Conservation (phyloP, 208 protist genomes). For the Wallacemonas sp. region DNA sequence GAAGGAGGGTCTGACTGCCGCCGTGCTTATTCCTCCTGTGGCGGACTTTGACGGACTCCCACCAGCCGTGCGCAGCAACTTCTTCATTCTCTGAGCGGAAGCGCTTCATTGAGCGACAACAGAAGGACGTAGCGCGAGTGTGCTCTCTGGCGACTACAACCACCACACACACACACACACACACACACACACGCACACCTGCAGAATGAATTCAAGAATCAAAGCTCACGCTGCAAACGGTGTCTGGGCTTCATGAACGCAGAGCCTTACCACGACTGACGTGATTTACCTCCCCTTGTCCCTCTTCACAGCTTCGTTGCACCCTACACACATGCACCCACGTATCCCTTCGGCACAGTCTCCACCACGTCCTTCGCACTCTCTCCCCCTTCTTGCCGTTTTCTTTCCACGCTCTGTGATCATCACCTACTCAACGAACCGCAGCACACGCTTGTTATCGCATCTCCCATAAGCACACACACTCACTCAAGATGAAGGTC, state of each 20-base stretch:
- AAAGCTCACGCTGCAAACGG: no score
- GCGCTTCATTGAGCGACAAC: background rate
- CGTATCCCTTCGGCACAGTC: background rate
- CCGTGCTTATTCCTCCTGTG: conserved; percentile 56
- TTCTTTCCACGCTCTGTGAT: background rate
- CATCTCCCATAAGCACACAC: no score
- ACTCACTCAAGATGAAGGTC: conserved; percentile 43
- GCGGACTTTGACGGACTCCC: conserved; percentile 50
- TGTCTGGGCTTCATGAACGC: no score
- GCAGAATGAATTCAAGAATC: no score
- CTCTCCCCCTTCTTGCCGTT: conserved; percentile 3
- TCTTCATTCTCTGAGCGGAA: conserved; percentile 1
- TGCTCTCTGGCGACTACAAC: no score
- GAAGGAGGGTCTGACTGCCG: conserved; percentile 32
- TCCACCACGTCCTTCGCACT: background rate
- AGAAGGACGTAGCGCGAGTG: background rate
- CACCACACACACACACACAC: conserved; percentile 3
- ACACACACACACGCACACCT: no score
- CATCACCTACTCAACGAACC: no score
- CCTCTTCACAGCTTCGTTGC: no score
- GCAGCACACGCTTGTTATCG: background rate
- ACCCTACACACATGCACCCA: no score
- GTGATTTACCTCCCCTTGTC: no score
- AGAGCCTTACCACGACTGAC: no score
- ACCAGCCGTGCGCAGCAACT: conserved; percentile 8